A percentile compares a stretch with the other conserved stretches of the same genome.
These are phyloP conservation scores for Circinella umbellata DNA, from an alignment of 371 early-diverging fungal species.

Conservation along the genomic window DNA sequence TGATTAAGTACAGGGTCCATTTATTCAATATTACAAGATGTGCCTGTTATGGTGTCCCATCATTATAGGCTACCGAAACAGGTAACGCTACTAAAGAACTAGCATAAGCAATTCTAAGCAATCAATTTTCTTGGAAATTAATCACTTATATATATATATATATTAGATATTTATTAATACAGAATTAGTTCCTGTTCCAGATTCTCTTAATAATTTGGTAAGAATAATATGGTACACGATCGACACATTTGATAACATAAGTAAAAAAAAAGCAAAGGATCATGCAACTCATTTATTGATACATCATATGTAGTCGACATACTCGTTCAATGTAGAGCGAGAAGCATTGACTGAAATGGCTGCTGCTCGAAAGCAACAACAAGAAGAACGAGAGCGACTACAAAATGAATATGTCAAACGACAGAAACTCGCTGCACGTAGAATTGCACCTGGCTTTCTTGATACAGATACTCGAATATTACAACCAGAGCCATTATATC, in stretches of 20 bases:
- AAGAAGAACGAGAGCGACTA: constrained; percentile 24
- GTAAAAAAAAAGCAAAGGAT: not conserved
- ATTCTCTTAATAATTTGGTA: constrained; percentile 44
- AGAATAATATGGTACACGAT: not conserved
- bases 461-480: constrained; percentile 60
- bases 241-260: too few relatives aligned
- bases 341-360: constrained; percentile 42
- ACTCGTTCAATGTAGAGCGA: constrained; percentile 50
- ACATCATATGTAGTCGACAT: constrained; percentile 22
- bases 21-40: constrained; percentile 54
- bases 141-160: too few relatives aligned
- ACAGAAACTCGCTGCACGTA: constrained; percentile 55
- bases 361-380: constrained; percentile 24
- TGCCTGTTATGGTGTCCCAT: constrained; percentile 60
- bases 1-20: constrained; percentile 36
- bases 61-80: constrained; percentile 54
- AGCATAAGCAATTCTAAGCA: not conserved
- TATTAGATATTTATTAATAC: constrained; percentile 35
- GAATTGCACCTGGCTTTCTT: constrained; percentile 63
- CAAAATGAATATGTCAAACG: constrained; percentile 39
- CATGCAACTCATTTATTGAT: not conserved
- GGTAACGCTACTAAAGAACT: constrained; percentile 24
- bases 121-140: not conserved
- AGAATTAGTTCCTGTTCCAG: constrained; percentile 43
- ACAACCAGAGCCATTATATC: constrained; percentile 39